Percentiles rank a stretch among this genome's conserved stretches.
Conservation (phyloP, 441 rosid species). For the Brassica balearica region DNA sequence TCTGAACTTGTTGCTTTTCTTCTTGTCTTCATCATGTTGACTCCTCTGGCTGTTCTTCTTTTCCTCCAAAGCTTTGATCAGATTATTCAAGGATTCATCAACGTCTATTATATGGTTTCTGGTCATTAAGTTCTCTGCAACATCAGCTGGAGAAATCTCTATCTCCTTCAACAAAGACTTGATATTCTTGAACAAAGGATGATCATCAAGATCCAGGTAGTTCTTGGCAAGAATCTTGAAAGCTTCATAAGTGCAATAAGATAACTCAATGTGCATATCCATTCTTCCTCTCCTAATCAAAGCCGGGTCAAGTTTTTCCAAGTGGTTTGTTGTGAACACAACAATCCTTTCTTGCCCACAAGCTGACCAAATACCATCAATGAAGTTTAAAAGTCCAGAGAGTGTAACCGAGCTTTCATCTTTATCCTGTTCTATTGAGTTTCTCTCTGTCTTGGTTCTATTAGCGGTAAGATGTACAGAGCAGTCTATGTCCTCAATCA, state of each 20-base stretch:
- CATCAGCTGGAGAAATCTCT: neutral
- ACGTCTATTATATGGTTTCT: neutral
- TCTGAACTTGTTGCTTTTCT: neutral
- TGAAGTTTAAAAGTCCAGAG: slow-evolving; percentile 76
- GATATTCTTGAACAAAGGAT: neutral
- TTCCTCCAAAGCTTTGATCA: slow-evolving; percentile 54
- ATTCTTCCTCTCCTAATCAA: slow-evolving; percentile 48
- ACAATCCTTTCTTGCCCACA: slow-evolving; percentile 78
- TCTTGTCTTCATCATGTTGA: neutral
- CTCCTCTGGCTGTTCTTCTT: slow-evolving; percentile 31
- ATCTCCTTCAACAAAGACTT: neutral
- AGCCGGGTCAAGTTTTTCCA: slow-evolving; percentile 77
- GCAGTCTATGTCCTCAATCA: slow-evolving; percentile 79
- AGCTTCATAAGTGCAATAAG: neutral
- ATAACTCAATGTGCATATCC: neutral
- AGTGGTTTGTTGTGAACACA: slow-evolving; percentile 70
- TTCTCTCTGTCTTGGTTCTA: slow-evolving; percentile 49
- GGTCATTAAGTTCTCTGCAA: neutral
- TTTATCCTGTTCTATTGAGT: slow-evolving; percentile 41
- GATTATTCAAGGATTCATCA: slow-evolving; percentile 25
- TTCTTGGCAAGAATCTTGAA: neutral
- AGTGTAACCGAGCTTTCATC: slow-evolving; percentile 67
- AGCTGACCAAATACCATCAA: slow-evolving; percentile 85
- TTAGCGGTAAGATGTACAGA: slow-evolving; percentile 74
- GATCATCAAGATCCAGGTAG: neutral